These are phyloP conservation scores for Isabelozyma rhagii DNA, from an alignment of 805 yeast genomes.

Conservation along the genomic window DNA sequence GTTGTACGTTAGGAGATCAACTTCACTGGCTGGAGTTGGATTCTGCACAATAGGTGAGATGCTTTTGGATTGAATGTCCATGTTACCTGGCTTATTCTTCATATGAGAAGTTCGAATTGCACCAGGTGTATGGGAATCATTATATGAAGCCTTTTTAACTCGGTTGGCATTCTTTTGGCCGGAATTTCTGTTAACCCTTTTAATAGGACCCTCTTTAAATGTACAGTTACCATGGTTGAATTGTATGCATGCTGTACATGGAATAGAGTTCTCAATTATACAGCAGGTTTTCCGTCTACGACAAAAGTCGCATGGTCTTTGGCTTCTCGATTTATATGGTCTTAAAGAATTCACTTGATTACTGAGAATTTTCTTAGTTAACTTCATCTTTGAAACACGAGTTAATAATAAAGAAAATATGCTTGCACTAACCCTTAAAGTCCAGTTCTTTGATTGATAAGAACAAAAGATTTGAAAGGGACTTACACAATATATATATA, in stretches of 20 bases:
- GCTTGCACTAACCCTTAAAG: too few relatives aligned
- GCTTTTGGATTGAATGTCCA: not conserved
- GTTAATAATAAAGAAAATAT: not conserved
- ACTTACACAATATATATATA: not conserved
- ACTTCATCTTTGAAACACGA: not conserved
- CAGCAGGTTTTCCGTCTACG: conserved; percentile 33
- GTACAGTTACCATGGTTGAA: conserved; percentile 27
- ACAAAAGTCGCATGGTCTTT: conserved; percentile 35
- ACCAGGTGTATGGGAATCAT: not conserved
- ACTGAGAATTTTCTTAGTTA: not conserved
- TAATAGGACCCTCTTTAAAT: conserved; percentile 28
- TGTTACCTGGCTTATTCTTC: not conserved
- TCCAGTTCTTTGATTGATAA: too few relatives aligned
- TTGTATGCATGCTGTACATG: conserved; percentile 27
- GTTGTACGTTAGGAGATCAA: not conserved
- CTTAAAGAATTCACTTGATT: conserved; percentile 8
- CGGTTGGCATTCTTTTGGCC: not conserved
- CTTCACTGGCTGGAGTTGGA: not conserved
- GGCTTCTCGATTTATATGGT: conserved; percentile 30
- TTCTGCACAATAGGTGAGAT: not conserved
- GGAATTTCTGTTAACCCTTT: conserved; percentile 4
- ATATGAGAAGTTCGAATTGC: not conserved
- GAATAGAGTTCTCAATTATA: conserved; percentile 26
- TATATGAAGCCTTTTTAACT: not conserved
- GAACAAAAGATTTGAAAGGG: not conserved